Base-by-base conservation (phyloP, 1,139 yeast genomes). In the Debaryomyces fabryi region DNA sequence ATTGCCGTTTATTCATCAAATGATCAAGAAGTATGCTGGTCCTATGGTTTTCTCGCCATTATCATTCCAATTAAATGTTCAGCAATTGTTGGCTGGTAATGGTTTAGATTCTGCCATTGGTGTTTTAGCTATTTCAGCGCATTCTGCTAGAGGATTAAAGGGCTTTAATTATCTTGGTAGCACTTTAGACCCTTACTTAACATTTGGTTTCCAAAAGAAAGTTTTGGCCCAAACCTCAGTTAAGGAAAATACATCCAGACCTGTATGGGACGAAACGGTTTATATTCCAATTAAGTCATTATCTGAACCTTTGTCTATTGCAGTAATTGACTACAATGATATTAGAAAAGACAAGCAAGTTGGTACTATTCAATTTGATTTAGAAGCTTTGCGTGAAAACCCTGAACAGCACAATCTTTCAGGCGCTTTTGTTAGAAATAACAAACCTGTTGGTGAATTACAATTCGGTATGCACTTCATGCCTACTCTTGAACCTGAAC, bases 61-160 rank as follows among this genome's bases (percentile, higher is more conserved):
- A 58, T 89, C 97, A 3, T 88, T 90, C 76, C 96, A 93, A 71
- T 74, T 93, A 63, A 93, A 93, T 61, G 80, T 93, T 44, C 96
- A 95, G 64, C 97, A 91, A 69, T 75, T 93, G 63, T 71, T 93
- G 59, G 87, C 96, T 23, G 97, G 97, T 61, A 82, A 89, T 49
- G 86, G 88, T 39, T 71, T 83, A 49, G 86, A 86, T 59, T 83
- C 95, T 21, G 87, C 98, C 9, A 78, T 90, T 58, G 99, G 99
- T 70, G 89, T 93, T 24, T 71, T 92, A 56, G 86, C 86, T 41
- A 71, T 93, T 46, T 82, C 79, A 33, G 76, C 87, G 33, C 82
- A 83, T 58, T 72, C 79, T 41, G 97, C 96, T 21, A 77, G 76
- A 54, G 82, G 79, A 39, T 73, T 93, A 60, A 83, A 80, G 61